Evolutionary conservation across 306 rosid genomes (phyloP).

Genomic region (Cicer pinnatifidum): DNA sequence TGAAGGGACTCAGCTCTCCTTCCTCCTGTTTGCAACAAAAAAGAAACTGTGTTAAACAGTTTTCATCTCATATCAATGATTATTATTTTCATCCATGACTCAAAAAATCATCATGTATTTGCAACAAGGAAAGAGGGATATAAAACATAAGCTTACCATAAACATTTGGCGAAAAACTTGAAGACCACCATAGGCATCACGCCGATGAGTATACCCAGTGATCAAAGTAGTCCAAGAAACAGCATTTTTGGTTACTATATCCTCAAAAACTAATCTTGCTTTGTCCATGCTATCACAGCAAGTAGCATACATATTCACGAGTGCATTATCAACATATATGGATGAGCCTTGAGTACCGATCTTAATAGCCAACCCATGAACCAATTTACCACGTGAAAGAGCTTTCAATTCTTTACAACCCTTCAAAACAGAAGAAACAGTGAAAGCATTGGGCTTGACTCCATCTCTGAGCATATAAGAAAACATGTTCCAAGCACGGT

Average conservation of each 20-base stretch:
- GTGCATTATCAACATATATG: slow-evolving; percentile 69
- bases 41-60: background rate
- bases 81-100: background rate
- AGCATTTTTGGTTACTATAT: slow-evolving; percentile 55
- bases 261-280: slow-evolving; percentile 59
- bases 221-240: slow-evolving; percentile 80
- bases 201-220: slow-evolving; percentile 73
- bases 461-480: slow-evolving; percentile 59
- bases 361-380: slow-evolving; percentile 63
- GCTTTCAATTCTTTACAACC: slow-evolving; percentile 68
- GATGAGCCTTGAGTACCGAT: slow-evolving; percentile 58
- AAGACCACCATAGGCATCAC: slow-evolving; percentile 64
- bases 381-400: slow-evolving; percentile 55
- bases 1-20: slow-evolving; percentile 61
- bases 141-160: slow-evolving; percentile 50
- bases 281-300: slow-evolving; percentile 61
- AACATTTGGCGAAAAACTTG: slow-evolving; percentile 68
- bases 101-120: slow-evolving; percentile 3
- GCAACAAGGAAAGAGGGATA: background rate
- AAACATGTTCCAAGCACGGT: slow-evolving; percentile 59
- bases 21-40: slow-evolving; percentile 65
- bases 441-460: slow-evolving; percentile 61
- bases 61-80: background rate
- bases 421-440: slow-evolving; percentile 69
- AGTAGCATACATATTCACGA: slow-evolving; percentile 71